Evolutionary conservation across 352 stramenopile species (phyloP), one percentile per base, ranked within the genome.

Genomic region (Peronospora tabacina): DNA sequence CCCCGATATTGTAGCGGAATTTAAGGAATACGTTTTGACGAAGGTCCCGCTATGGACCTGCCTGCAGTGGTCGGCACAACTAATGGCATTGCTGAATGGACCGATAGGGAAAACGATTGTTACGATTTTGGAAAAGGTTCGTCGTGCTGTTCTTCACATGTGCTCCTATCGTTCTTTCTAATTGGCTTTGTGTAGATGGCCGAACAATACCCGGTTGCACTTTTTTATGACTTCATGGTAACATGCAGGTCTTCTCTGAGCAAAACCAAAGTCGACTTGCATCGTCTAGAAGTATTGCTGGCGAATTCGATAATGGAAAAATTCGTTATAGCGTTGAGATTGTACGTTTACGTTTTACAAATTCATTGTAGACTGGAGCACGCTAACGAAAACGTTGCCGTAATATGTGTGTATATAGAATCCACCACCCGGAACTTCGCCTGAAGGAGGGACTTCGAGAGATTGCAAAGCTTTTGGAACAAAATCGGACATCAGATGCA

Each of bases 191-290:
- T 50, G 20, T 39, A 89, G 81, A 81, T 90, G 55, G 82, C 82
- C 1, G 60, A 63, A 6, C 70, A 88, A 48, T 93, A 88, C 44
- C 75, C 79, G 4, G 61, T 59, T 7, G 77, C 82, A 8, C 58
- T 93, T 5, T 92, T 89, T 39, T 93, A 90, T 48, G 82, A 93
- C 36, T 93, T 87, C 52, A 82, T 79, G 49, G 63, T 90, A 24
- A 85, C 79, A 0, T 84, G 64, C 33, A 62, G 47, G 16, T 67
- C 63, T 15, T 66, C 68, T 2, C 38, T 59, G 8, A 63, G 53
- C 1, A 41, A 46, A 13, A 70, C 69, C 12, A 77, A 79, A 44
- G 49, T 71, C 0, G 67, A 87, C 34, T 50, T 90, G 8, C 63
- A 58, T 49, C 63, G 73, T 13, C 49, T 93, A 13, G 28, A 68